Base-by-base conservation (phyloP, 2,329 filamentous ascomycete genomes). In the Colletotrichum tamarilloi region DNA sequence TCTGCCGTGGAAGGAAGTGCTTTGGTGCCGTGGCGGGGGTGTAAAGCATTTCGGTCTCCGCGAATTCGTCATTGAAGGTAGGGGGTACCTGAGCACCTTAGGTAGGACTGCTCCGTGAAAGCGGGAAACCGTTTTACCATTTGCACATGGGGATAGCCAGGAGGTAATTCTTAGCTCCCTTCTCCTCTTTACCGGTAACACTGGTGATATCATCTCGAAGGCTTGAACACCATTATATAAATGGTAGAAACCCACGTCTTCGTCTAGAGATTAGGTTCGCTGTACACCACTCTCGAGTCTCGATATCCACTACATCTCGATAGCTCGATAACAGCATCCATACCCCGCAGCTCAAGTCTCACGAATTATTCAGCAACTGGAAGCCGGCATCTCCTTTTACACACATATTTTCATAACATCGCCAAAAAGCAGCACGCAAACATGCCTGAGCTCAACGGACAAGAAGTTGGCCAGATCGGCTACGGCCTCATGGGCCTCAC, bases 401-500 rank as follows among this genome's bases (percentile, higher is more conserved):
- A 52, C 11, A 35, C 32, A 35, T 1, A 12, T 16, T 22, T 11
- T 11, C 16, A 56, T 62, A 64, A 32, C n/a, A 26, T 30, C 35
- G n/a, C 16, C 38, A 35, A 28, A 64, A 67, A 28, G 22, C 11
- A 38, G 26, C 32, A 9, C 52, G 7, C 4, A 62, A 75, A 49
- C 52, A 83, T 83, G 81, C 75, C 76, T 62, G 76, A 79, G 28
- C 78, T 87, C 69, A 78, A 84, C 28, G 84, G 83, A 75, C 86
- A 85, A 74, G 77, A 83, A 77, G 81, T 90, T 62, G 87, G 87
- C 67, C 77, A 81, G 38, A 86, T 87, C 58, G 89, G 88, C 79
- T 89, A 85, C 76, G 88, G 89, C 75, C 83, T 90, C 52, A 89
- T 90, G 87, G 84, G 85, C 76, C 78, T 88, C 52, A 86, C 85